Evolutionary conservation across 768 basidiomycete genomes (phyloP), one percentile per base, ranked within the genome.

Genomic region (Auricularia auricula-judae): DNA sequence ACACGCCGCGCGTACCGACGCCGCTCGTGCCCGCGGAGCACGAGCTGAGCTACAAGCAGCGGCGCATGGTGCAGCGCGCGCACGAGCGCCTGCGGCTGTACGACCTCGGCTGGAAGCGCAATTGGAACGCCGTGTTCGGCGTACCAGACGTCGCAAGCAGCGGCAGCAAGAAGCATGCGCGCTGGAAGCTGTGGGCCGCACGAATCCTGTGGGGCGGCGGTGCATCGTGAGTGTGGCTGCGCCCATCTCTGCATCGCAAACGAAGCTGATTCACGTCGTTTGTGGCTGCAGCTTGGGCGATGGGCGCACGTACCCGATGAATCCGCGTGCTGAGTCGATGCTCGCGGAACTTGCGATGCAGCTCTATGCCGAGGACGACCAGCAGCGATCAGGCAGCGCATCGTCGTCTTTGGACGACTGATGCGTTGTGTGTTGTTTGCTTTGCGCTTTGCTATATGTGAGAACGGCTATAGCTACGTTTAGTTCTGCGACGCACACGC

Each of bases 71-170:
- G 0, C 82, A 78, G 66, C 79, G 82, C 33, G 87, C 87, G 12
- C 86, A 89, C 66, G 74, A 79, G 2, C 71, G 78, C 36, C 79
- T 91, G 35, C 80, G 79, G 12, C 58, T 88, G 23, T 93, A 92
- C 69, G 84, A 92, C 70, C 67, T 93, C 4, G 91, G 91, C 11
- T 88, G 84, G 83, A 76, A 80, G 59, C 79, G 74, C 67, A 93
- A 93, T 67, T 86, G 86, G 81, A 75, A 71, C 18, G 86, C 89
- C 71, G 84, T 84, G 2, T 80, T 90, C 65, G 88, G 87, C 80
- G 80, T 77, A 74, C 44, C 63, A 3, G 64, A 42, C 12, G 63
- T 35, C 63, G 29, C 29, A 29, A 29, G 29, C 29, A n/a, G 34
- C 18, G 12, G 29, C 21, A 65, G 59, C 35, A 18, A 58, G 4